phyloP scores from a whole-genome alignment of 139 green algal species.

The Volvox reticuliferus region DNA sequence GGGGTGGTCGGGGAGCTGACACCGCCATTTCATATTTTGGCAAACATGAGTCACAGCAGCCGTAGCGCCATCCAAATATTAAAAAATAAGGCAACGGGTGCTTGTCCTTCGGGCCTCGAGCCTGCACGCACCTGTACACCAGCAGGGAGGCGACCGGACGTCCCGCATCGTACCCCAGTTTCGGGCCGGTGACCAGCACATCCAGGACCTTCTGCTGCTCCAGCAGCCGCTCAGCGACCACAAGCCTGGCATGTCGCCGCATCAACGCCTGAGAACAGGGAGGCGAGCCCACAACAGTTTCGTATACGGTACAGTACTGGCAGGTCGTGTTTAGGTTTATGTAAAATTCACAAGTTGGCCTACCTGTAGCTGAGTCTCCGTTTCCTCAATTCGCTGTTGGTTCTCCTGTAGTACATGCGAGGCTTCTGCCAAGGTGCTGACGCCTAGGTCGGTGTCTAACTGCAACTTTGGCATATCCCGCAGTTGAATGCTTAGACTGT shows the following conservation, averaged over 20 bases:
- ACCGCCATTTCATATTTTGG: no score
- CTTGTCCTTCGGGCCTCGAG: no score
- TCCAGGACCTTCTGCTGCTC: conserved; percentile 49
- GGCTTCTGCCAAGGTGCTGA: neutral
- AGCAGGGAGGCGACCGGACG: conserved; percentile 29
- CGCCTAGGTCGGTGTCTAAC: conserved; percentile 1
- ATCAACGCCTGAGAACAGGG: conserved; percentile 1
- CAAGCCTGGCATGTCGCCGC: conserved; percentile 21
- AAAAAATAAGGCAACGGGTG: no score
- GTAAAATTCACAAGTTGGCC: no score
- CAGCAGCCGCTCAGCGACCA: conserved; percentile 19
- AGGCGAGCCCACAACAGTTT: neutral
- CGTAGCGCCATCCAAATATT: no score
- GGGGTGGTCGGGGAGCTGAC: no score
- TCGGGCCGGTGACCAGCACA: neutral
- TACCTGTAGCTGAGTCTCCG: conserved; percentile 34
- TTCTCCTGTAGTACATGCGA: neutral
- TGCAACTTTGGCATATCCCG: neutral
- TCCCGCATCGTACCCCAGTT: conserved; percentile 44
- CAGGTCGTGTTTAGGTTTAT: no score
- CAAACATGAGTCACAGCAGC: no score
- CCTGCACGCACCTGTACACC: conserved; percentile 36
- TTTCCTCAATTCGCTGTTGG: conserved; percentile 18
- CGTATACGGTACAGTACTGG: neutral
- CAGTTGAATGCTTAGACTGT: neutral